phyloP scores from a whole-genome alignment of 306 rosid species.

The Acacia acuminata region DNA sequence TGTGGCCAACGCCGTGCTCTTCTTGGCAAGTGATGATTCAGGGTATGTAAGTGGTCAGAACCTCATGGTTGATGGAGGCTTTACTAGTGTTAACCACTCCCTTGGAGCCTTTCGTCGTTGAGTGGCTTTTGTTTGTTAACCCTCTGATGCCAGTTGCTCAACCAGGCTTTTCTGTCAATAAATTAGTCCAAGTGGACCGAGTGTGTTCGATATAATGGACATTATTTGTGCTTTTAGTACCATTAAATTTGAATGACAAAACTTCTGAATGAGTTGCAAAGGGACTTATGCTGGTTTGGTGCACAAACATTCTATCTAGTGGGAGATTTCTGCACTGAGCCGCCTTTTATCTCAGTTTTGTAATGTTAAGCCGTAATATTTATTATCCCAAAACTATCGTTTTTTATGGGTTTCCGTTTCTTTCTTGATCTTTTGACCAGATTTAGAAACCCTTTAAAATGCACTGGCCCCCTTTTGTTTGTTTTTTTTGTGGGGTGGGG shows the following conservation, averaged over 20 bases:
- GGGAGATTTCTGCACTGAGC: no score
- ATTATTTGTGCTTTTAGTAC: background rate
- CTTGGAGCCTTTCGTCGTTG: slow-evolving; percentile 61
- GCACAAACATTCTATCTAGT: no score
- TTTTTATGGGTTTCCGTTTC: background rate
- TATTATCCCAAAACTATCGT: background rate
- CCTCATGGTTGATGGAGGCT: slow-evolving; percentile 82
- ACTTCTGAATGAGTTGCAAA: background rate
- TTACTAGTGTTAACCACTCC: slow-evolving; percentile 50
- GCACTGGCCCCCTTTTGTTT: background rate
- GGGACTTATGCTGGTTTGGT: background rate
- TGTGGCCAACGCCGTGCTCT: slow-evolving; percentile 83
- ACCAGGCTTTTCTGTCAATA: background rate
- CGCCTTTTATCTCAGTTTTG: no score
- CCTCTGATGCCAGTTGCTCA: background rate
- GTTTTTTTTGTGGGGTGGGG: no score
- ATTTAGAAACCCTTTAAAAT: background rate
- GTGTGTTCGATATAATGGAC: no score
- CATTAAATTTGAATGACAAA: background rate
- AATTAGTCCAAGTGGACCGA: no score
- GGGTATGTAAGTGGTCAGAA: slow-evolving; percentile 72
- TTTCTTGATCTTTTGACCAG: background rate
- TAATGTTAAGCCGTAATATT: background rate
- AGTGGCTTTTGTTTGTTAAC: background rate
- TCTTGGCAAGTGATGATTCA: slow-evolving; percentile 79